Evolutionary conservation across 2,329 filamentous ascomycete genomes (phyloP), one percentile per base, ranked within the genome.

Genomic region (Calonectria henricotiae): DNA sequence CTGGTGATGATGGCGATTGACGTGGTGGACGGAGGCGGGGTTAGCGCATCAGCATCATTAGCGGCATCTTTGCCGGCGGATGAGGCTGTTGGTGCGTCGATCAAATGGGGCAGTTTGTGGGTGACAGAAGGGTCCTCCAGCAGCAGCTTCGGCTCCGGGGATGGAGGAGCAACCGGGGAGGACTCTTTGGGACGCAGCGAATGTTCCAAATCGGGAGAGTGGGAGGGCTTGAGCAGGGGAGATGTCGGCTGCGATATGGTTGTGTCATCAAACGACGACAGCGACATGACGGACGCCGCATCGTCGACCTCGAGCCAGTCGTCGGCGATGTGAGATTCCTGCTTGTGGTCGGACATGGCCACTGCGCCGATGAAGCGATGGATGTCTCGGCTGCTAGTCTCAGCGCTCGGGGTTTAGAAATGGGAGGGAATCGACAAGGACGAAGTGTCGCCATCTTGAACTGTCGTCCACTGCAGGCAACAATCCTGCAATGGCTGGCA

Each of bases 291-390:
- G 0, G 75, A 77, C 0, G 69, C 62, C 5, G 67, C 68, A 23
- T 65, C 70, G 2, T 76, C 72, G 5, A 77, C 47, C 47, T 77
- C 74, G 2, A 71, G 61, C 75, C 75, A 77, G 63, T 76, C 75
- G 25, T 77, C 75, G 25, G 68, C 49, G 2, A 77, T 75, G 17
- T 23, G 62, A 4, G 73, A 65, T 9, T 51, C 58, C n/a, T 23
- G 44, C 6, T 27, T 47, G 2, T 41, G 13, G 0, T 58, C 49
- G 0, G 71, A 20, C 74, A 77, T 76, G 54, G n/a, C 46, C 4
- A 39, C 51, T 25, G 51, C 27, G 20, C 62, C 66, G 20, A n/a
- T 37, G 55, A 9, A 12, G 35, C n/a, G 39, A 27, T 13, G 8
- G 30, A 61, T 30, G 47, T 8, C 20, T 17, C 17, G 4, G 30